phyloP scores from a whole-genome alignment of 192 early-diverging fungal species.

The Mortierella hygrophila region DNA sequence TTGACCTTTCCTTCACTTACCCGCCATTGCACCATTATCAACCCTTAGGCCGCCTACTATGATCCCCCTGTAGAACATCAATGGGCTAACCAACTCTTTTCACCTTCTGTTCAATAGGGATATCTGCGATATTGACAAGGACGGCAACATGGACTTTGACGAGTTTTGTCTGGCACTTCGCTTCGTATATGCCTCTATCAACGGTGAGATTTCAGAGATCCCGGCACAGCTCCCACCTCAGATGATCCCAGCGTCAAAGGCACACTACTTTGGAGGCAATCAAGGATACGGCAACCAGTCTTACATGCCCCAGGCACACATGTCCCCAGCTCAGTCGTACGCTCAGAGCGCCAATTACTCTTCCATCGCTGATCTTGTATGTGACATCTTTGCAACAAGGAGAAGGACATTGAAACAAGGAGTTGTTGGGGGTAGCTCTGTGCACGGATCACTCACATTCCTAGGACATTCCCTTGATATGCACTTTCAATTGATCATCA shows the following conservation, averaged over 20 bases:
- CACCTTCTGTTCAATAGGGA: constrained; percentile 59
- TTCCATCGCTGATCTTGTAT: constrained; percentile 44
- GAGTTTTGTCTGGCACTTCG: constrained; percentile 86
- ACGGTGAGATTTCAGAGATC: constrained; percentile 62
- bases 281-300: constrained; percentile 26
- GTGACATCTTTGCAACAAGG: not conserved
- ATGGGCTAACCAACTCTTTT: not conserved
- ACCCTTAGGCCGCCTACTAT: not conserved
- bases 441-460: not conserved
- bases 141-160: constrained; percentile 85
- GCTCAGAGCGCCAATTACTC: constrained; percentile 32
- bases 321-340: constrained; percentile 23
- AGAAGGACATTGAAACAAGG: not conserved
- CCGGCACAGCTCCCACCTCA: constrained; percentile 72
- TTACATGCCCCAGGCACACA: constrained; percentile 45
- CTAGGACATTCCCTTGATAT: not conserved
- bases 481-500: not conserved
- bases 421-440: not conserved
- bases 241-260: constrained; percentile 77
- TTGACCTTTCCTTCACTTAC: not conserved
- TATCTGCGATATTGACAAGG: constrained; percentile 86
- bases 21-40: not conserved
- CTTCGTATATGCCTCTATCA: constrained; percentile 79
- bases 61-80: not conserved
- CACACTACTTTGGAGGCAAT: constrained; percentile 56